Evolutionary conservation across 1,284 basidiomycete genomes (phyloP).

Genomic region (Tilletia caries): DNA sequence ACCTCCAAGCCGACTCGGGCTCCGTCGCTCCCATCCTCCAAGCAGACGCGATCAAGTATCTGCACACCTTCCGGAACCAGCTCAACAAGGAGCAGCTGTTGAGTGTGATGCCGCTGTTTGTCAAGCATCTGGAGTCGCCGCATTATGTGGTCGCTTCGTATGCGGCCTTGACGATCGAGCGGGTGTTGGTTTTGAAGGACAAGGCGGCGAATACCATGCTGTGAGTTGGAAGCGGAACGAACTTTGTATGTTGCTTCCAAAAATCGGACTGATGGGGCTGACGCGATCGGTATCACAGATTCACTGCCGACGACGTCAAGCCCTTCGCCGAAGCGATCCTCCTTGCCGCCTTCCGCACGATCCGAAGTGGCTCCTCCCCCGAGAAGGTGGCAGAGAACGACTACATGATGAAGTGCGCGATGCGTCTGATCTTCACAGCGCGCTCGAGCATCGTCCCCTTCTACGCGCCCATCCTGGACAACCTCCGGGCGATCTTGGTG

Average conservation of each 20-base stretch:
- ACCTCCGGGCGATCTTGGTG: conserved; percentile 76
- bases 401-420: conserved; percentile 95
- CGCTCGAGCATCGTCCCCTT: conserved; percentile 70
- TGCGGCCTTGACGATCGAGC: conserved; percentile 56
- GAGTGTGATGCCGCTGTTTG: conserved; percentile 81
- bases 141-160: conserved; percentile 57
- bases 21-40: conserved; percentile 70
- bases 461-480: conserved; percentile 68
- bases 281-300: conserved; percentile 50
- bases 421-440: conserved; percentile 88
- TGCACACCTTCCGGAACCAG: conserved; percentile 75
- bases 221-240: too few species aligned
- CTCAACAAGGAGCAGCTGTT: conserved; percentile 91
- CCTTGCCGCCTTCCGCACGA: conserved; percentile 72
- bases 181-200: conserved; percentile 74
- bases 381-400: conserved; percentile 98
- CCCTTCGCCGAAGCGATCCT: conserved; percentile 75
- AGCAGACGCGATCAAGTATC: conserved; percentile 77
- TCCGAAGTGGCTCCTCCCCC: conserved; percentile 76
- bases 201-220: conserved; percentile 59
- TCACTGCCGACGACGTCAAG: conserved; percentile 78
- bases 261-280: conserved; percentile 12
- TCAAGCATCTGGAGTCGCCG: conserved; percentile 67
- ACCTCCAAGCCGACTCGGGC: conserved; percentile 71
- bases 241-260: conserved; percentile 58